Conservation (phyloP, 225 moss, liverwort and hornwort species). For the Polytrichum formosum region DNA sequence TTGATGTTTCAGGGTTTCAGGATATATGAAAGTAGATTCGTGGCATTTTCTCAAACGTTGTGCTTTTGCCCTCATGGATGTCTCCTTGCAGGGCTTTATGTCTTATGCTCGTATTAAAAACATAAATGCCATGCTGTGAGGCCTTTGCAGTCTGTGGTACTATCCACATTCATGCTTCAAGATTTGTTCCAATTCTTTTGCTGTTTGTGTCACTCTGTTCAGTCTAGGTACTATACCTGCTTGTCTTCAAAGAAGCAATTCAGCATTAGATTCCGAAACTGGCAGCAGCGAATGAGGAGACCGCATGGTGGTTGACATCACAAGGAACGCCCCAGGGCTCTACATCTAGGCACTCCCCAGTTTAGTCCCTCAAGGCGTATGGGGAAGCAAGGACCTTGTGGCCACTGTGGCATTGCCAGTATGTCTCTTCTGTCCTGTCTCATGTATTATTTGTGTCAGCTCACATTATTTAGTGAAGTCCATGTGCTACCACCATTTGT, state of each 20-base stretch:
- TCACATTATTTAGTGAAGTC: too few species aligned
- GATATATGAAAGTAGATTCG: too few species aligned
- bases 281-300: constrained; percentile 53
- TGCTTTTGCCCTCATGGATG: too few species aligned
- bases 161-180: too few species aligned
- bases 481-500: background rate
- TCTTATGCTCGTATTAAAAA: too few species aligned
- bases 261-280: constrained; percentile 9
- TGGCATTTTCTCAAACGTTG: too few species aligned
- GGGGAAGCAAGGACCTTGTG: constrained; percentile 70
- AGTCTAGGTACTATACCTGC: constrained; percentile 1
- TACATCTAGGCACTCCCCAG: constrained; percentile 29
- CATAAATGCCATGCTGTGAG: too few species aligned
- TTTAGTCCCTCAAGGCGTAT: constrained; percentile 37
- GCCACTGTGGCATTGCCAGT: constrained; percentile 70
- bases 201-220: background rate
- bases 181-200: background rate
- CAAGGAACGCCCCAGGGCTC: constrained; percentile 36
- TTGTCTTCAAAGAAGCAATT: background rate
- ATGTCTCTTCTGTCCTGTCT: constrained; percentile 17
- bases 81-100: too few species aligned
- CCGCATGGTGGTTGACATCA: constrained; percentile 50
- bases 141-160: too few species aligned
- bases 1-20: too few species aligned
- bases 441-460: background rate